These are phyloP conservation scores for Boletus sensibilis DNA, from an alignment of 768 basidiomycete species.

Conservation along the genomic window DNA sequence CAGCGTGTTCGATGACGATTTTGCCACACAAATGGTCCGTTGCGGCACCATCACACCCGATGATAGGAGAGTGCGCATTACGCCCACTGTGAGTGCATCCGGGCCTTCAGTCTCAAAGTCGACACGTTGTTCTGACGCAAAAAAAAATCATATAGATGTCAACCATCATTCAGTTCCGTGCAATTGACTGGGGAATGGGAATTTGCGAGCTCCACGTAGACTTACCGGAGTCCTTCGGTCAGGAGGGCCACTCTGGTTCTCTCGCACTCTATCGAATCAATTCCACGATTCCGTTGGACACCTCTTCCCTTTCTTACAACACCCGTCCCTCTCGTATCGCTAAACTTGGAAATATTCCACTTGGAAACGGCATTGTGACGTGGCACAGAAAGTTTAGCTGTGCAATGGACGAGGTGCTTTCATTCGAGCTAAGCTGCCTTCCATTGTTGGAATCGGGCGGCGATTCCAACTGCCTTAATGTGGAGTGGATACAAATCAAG, in stretches of 20 bases:
- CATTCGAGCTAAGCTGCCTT: conserved; percentile 14
- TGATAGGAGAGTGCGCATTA: conserved; percentile 6
- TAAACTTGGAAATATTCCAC: conserved; percentile 1
- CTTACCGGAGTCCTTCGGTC: conserved; percentile 4
- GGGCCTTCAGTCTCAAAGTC: neutral
- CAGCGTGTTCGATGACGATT: conserved; percentile 8
- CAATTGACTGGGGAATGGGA: conserved; percentile 18
- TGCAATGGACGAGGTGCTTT: conserved; percentile 9
- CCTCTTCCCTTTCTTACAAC: conserved; percentile 8
- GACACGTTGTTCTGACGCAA: neutral
- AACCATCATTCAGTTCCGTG: conserved; percentile 15
- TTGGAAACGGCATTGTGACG: neutral
- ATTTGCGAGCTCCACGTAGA: conserved; percentile 12
- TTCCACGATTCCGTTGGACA: conserved; percentile 9
- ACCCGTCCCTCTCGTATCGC: conserved; percentile 4
- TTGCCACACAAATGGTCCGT: conserved; percentile 3
- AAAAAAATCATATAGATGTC: conserved; percentile 6
- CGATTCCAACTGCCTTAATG: conserved; percentile 2
- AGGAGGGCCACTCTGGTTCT: conserved; percentile 1
- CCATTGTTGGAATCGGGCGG: conserved; percentile 5
- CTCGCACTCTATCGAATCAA: conserved; percentile 8
- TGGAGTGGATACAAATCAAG: conserved; percentile 19
- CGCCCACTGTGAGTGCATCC: conserved; percentile 3
- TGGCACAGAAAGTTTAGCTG: conserved; percentile 16
- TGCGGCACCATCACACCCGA: conserved; percentile 10